phyloP scores from a whole-genome alignment of 202 grass and related monocot genomes.

The Dendrocalamus latiflorus region DNA sequence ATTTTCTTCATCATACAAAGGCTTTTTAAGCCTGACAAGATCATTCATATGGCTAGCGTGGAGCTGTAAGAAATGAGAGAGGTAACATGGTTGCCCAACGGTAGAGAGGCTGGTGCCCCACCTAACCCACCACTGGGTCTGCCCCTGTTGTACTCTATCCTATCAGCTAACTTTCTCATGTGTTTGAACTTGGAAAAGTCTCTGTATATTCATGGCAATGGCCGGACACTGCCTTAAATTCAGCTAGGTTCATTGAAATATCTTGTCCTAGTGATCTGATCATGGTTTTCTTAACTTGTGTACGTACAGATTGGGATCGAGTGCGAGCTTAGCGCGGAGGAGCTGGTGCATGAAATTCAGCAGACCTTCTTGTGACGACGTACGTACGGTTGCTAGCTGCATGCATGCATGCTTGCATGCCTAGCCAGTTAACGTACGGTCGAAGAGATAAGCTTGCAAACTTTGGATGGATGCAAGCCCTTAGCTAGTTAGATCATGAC shows the following conservation, averaged over 20 bases:
- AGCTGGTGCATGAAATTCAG: constrained; percentile 63
- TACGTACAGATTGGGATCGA: too few relatives aligned
- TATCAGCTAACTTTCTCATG: background rate
- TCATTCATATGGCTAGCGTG: too few relatives aligned
- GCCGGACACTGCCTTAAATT: background rate
- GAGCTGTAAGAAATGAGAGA: too few relatives aligned
- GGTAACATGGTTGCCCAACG: too few relatives aligned
- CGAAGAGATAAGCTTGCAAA: background rate
- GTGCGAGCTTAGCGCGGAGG: constrained; percentile 75
- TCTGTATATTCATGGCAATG: background rate
- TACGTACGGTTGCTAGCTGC: background rate
- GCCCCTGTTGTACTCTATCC: too few relatives aligned
- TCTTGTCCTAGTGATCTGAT: background rate
- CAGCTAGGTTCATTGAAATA: background rate
- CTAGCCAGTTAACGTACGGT: background rate
- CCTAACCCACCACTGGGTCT: too few relatives aligned
- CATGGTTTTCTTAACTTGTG: background rate
- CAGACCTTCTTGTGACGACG: constrained; percentile 48
- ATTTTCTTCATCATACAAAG: too few relatives aligned
- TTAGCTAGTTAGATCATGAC: background rate
- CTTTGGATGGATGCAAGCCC: background rate
- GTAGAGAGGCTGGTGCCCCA: too few relatives aligned
- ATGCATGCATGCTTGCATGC: background rate
- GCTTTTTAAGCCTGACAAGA: too few relatives aligned
- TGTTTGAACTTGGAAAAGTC: background rate